A percentile compares a stretch with the other conserved stretches of the same genome.
Evolutionary conservation across 164 flowering plant species (phyloP).

Genomic region (Echeveria elegans): DNA sequence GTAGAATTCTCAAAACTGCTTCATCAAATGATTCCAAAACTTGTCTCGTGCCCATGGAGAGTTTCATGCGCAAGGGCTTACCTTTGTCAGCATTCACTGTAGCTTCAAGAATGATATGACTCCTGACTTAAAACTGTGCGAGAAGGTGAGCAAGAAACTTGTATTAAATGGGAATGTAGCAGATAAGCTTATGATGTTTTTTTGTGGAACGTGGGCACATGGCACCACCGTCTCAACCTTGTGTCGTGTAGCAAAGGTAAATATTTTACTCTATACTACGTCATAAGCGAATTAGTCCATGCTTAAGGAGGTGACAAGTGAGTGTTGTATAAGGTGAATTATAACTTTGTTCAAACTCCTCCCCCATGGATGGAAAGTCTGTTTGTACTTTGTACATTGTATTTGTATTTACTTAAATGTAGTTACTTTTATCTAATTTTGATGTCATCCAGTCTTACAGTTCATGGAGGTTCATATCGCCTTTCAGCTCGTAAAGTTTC

Average conservation of each 20-base stretch:
- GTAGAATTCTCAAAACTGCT: slow-evolving; percentile 63
- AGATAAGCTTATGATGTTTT: slow-evolving; percentile 50
- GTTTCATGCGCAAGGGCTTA: slow-evolving; percentile 45
- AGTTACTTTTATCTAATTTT: too few relatives aligned
- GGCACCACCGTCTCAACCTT: not conserved
- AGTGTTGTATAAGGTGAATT: too few relatives aligned
- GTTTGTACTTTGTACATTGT: too few relatives aligned
- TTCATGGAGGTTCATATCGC: too few relatives aligned
- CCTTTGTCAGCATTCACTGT: slow-evolving; percentile 61
- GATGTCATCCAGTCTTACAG: too few relatives aligned
- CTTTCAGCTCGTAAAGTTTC: too few relatives aligned
- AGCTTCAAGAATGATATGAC: slow-evolving; percentile 78
- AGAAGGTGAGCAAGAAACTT: slow-evolving; percentile 51
- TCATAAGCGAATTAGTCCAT: too few relatives aligned
- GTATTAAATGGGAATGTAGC: slow-evolving; percentile 40
- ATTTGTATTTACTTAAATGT: too few relatives aligned
- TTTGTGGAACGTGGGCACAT: slow-evolving; percentile 71
- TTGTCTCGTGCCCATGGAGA: slow-evolving; percentile 65
- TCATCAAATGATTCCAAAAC: slow-evolving; percentile 56
- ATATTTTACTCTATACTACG: too few relatives aligned
- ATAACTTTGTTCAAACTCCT: too few relatives aligned
- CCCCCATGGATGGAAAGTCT: too few relatives aligned
- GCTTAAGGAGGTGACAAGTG: too few relatives aligned
- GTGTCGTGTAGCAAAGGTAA: not conserved
- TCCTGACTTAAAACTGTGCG: slow-evolving; percentile 73